Evolutionary conservation across 2,329 filamentous ascomycete genomes (phyloP).

Genomic region (Aspergillus sp.): DNA sequence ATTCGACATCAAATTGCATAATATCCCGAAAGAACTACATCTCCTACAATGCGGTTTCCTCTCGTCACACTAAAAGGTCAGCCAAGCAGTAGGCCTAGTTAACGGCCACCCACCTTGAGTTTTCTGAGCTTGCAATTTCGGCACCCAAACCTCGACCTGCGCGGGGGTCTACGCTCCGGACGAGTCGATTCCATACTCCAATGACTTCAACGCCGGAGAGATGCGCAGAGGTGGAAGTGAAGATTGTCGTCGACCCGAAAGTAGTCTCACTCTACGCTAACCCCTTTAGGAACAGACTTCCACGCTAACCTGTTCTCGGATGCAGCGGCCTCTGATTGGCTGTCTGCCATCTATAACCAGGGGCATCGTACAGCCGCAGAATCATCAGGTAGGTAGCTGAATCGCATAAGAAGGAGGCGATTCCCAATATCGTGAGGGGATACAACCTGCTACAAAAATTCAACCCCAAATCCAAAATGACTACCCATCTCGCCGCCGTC

Average conservation of each 20-base stretch:
- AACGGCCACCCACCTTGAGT: slow-evolving; percentile 43
- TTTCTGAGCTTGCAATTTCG: slow-evolving; percentile 55
- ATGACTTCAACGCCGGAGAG: neutral
- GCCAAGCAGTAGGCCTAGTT: neutral
- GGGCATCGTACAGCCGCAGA: neutral
- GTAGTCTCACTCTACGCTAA: no score
- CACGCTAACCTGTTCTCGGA: slow-evolving; percentile 15
- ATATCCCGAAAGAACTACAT: slow-evolving; percentile 46
- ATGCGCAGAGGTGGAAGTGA: neutral
- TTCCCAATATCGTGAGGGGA: neutral
- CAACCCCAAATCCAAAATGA: slow-evolving; percentile 17
- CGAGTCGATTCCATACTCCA: neutral
- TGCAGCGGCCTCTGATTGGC: slow-evolving; percentile 24
- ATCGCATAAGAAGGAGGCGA: slow-evolving; percentile 8
- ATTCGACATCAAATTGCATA: slow-evolving; percentile 45
- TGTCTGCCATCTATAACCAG: neutral
- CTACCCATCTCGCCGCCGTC: slow-evolving; percentile 46
- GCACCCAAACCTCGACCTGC: slow-evolving; percentile 50
- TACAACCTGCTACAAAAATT: neutral
- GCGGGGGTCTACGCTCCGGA: neutral
- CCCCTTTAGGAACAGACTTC: no score
- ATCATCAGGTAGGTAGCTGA: neutral
- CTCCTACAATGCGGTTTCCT: slow-evolving; percentile 44
- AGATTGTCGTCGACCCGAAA: no score
- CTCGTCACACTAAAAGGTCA: slow-evolving; percentile 47